These are phyloP conservation scores for Leccinum arenicola DNA, from an alignment of 768 basidiomycete genomes.

Conservation along the genomic window DNA sequence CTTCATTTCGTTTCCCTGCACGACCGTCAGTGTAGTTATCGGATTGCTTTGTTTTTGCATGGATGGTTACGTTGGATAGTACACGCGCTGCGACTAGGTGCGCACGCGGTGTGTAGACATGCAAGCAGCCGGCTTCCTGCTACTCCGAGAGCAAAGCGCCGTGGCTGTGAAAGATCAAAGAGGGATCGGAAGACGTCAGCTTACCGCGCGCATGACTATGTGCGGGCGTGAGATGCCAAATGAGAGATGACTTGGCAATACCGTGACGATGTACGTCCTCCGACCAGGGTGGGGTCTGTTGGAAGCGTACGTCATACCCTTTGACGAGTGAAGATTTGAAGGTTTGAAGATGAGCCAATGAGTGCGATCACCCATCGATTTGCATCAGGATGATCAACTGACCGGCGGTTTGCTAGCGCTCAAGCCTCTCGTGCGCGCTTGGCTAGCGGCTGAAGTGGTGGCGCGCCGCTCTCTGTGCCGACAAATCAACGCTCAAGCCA, in stretches of 20 bases:
- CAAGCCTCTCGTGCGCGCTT: background rate
- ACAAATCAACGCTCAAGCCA: background rate
- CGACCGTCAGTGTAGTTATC: background rate
- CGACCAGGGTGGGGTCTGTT: constrained; percentile 1
- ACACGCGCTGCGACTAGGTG: background rate
- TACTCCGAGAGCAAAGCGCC: background rate
- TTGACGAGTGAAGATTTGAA: background rate
- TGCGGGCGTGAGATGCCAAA: background rate
- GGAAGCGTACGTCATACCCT: background rate
- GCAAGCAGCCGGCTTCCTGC: background rate
- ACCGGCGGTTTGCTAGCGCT: background rate
- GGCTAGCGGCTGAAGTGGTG: background rate
- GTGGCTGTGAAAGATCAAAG: background rate
- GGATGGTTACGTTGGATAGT: background rate
- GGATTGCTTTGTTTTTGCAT: background rate
- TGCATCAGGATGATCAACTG: background rate
- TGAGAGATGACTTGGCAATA: background rate
- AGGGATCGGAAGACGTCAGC: too few species aligned
- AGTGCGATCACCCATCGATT: background rate
- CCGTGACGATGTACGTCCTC: background rate
- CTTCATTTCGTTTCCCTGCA: background rate
- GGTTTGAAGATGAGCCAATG: background rate
- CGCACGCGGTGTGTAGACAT: background rate
- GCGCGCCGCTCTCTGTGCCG: background rate
- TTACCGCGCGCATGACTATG: background rate